Percentiles rank a stretch among this genome's conserved stretches.
Evolutionary conservation across 2,329 filamentous ascomycete genomes (phyloP).

Genomic region (Hypoxylon sp.): DNA sequence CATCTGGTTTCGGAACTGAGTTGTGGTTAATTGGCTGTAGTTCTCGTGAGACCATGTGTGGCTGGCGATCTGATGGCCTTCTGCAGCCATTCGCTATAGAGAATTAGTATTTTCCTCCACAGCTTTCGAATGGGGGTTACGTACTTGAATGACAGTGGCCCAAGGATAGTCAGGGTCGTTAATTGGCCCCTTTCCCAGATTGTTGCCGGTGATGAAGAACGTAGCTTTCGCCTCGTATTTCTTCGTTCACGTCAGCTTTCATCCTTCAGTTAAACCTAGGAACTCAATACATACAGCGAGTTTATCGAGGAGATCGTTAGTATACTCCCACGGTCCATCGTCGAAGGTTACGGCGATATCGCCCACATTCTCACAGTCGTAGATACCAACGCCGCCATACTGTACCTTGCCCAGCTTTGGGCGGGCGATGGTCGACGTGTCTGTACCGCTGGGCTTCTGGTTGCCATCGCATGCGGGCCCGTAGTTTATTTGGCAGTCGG

Average conservation of each 20-base stretch:
- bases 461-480: slow-evolving; percentile 63
- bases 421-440: slow-evolving; percentile 60
- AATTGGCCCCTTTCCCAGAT: slow-evolving; percentile 64
- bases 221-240: slow-evolving; percentile 70
- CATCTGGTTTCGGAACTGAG: slow-evolving; percentile 51
- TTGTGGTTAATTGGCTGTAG: slow-evolving; percentile 48
- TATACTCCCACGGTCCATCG: slow-evolving; percentile 72
- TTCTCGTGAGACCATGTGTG: slow-evolving; percentile 54
- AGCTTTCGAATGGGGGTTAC: background rate
- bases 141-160: slow-evolving; percentile 50
- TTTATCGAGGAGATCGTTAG: slow-evolving; percentile 68
- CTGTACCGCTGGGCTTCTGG: slow-evolving; percentile 57
- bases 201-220: slow-evolving; percentile 71
- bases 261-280: background rate
- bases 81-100: slow-evolving; percentile 52
- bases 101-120: slow-evolving; percentile 27
- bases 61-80: slow-evolving; percentile 53
- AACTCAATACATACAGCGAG: slow-evolving; percentile 42
- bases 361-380: slow-evolving; percentile 63
- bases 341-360: slow-evolving; percentile 74
- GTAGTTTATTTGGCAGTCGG: slow-evolving; percentile 56
- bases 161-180: slow-evolving; percentile 57
- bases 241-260: slow-evolving; percentile 51
- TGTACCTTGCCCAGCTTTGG: slow-evolving; percentile 60
- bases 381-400: slow-evolving; percentile 62